phyloP scores from a whole-genome alignment of 139 green algal genomes.

The Trebouxia sp. region DNA sequence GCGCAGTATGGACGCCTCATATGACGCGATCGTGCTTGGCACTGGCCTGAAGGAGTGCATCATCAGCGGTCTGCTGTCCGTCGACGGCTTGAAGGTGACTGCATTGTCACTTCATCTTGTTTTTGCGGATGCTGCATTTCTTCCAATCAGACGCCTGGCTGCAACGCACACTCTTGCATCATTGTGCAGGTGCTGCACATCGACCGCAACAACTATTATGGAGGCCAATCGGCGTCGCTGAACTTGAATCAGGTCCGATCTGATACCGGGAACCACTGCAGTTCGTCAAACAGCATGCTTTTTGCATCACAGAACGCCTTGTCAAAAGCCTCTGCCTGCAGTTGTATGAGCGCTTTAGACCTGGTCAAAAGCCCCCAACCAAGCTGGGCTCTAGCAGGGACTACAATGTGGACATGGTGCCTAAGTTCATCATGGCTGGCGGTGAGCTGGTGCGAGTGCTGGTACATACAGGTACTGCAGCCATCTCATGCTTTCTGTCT shows the following conservation, averaged over 20 bases:
- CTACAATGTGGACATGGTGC: constrained; percentile 98
- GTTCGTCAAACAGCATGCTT: background rate
- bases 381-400: constrained; percentile 85
- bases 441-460: constrained; percentile 77
- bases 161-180: too few relatives aligned
- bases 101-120: background rate
- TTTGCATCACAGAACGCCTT: background rate
- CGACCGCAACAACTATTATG: constrained; percentile 99
- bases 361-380: constrained; percentile 60
- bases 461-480: constrained; percentile 77
- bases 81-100: constrained; percentile 88
- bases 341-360: constrained; percentile 92
- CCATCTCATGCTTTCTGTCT: background rate
- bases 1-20: constrained; percentile 86
- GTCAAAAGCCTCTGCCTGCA: constrained; percentile 44
- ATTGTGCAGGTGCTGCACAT: constrained; percentile 92
- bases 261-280: background rate
- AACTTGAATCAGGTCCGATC: constrained; percentile 96
- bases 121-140: too few relatives aligned
- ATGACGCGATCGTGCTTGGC: constrained; percentile 97
- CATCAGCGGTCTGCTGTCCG: constrained; percentile 92
- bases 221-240: constrained; percentile 91
- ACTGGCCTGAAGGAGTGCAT: constrained; percentile 99
- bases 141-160: too few relatives aligned
- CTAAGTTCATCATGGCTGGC: constrained; percentile 99